Evolutionary conservation across 1,284 basidiomycete genomes (phyloP).

Genomic region (Boletus smithii): DNA sequence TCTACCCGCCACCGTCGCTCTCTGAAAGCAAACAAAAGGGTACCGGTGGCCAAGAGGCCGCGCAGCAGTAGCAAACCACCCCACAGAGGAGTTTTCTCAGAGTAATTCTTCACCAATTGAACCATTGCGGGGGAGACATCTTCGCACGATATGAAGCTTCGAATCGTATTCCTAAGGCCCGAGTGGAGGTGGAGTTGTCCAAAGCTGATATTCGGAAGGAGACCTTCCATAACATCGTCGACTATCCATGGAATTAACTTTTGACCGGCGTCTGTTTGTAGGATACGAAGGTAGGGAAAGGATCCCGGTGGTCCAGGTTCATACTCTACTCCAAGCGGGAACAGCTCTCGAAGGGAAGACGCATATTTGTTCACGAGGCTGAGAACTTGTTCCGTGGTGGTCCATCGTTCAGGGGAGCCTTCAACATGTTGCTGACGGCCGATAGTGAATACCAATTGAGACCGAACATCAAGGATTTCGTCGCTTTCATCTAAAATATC

Average conservation of each 20-base stretch:
- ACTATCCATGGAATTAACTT: conserved; percentile 23
- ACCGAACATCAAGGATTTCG: too few species aligned
- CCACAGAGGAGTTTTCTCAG: conserved; percentile 25
- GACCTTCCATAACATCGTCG: conserved; percentile 26
- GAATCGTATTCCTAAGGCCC: conserved; percentile 15
- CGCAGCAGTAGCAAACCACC: conserved; percentile 38
- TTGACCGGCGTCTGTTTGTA: conserved; percentile 21
- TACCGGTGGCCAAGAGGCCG: conserved; percentile 40
- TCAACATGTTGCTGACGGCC: too few species aligned
- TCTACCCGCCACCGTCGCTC: conserved; percentile 47
- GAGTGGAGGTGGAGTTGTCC: conserved; percentile 8
- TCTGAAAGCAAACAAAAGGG: too few species aligned
- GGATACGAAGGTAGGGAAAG: conserved; percentile 35
- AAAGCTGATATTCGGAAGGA: conserved; percentile 17
- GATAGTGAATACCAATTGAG: too few species aligned
- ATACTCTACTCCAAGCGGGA: too few species aligned
- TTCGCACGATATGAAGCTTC: conserved; percentile 21
- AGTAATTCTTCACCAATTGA: conserved; percentile 13
- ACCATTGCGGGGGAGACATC: conserved; percentile 18
- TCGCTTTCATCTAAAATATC: too few species aligned
- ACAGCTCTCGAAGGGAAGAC: too few species aligned
- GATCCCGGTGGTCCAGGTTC: conserved; percentile 3
- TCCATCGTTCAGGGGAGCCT: too few species aligned
- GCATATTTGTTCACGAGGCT: too few species aligned
- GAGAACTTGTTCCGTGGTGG: too few species aligned